Percentiles rank a stretch among this genome's conserved stretches.
phyloP scores from a whole-genome alignment of 1,139 yeast species.

The Ogataea hybrid region DNA sequence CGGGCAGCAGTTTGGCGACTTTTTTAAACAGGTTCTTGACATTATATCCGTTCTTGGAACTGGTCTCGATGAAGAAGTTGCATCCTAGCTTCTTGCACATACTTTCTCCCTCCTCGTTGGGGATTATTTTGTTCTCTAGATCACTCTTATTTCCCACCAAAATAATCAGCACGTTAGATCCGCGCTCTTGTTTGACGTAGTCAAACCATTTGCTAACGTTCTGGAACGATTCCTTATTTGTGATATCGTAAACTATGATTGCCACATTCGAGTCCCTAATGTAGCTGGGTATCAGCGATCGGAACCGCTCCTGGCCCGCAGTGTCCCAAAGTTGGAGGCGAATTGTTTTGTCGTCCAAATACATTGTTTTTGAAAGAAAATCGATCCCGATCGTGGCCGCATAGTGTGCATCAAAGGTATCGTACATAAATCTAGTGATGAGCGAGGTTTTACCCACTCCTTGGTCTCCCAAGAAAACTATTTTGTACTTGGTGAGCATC shows the following conservation, averaged over 20 bases:
- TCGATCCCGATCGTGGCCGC: constrained; percentile 97
- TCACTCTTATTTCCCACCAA: constrained; percentile 84
- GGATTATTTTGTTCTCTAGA: constrained; percentile 73
- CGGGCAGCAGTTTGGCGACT: constrained; percentile 90
- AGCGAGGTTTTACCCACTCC: constrained; percentile 96
- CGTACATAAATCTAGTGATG: constrained; percentile 95
- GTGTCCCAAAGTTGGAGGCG: constrained; percentile 71
- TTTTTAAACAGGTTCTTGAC: constrained; percentile 86
- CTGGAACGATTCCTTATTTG: constrained; percentile 78
- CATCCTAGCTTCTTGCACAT: constrained; percentile 80
- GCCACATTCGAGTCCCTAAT: constrained; percentile 98
- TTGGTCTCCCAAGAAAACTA: constrained; percentile 96
- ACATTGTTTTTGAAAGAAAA: constrained; percentile 85
- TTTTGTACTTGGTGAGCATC: constrained; percentile 71
- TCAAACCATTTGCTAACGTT: constrained; percentile 77
- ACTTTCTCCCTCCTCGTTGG: constrained; percentile 74
- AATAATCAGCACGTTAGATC: constrained; percentile 64
- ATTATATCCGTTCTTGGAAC: constrained; percentile 93
- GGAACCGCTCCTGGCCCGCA: constrained; percentile 77
- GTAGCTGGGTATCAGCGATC: constrained; percentile 91
- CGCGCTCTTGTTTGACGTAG: constrained; percentile 77
- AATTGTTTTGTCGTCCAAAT: constrained; percentile 69
- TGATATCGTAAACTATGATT: constrained; percentile 90
- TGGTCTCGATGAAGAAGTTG: constrained; percentile 83
- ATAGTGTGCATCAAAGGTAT: constrained; percentile 94